Evolutionary conservation across 2,329 filamentous ascomycete genomes (phyloP), one percentile per base, ranked within the genome.

Genomic region (Fusarium armeniacum): DNA sequence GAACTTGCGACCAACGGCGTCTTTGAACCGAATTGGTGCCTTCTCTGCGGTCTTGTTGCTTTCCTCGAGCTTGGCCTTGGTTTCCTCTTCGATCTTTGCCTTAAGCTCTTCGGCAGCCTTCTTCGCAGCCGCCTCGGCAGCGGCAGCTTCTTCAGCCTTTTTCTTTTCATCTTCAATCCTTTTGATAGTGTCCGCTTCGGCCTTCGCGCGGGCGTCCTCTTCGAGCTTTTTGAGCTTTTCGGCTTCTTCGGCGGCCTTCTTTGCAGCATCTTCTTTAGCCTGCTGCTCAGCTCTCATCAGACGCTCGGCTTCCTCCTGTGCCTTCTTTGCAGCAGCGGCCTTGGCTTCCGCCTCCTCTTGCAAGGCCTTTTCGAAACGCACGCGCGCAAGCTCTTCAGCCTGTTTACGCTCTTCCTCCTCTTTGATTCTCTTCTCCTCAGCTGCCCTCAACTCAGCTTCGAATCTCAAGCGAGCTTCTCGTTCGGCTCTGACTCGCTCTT

Each of bases 1-100:
- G 78, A 97, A 98, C 79, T 97, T 97, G 71, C 94, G 87, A 33
- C 93, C 93, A 18, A 98, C 89, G 1, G 94, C 94, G 77, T 98
- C 94, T 80, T 97, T 97, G 82, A 97, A 97, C 72, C 90, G 91
- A 78, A 97, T 93, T 4, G 92, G 93, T 44, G 89, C 84, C 78
- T 93, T 92, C 41, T 90, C 87, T 65, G 86, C 86, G 70, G 79
- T 81, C 66, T 84, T 83, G 74, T 84, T 83, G 20, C 81, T 84
- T 38, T 83, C 82, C 38, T 85, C 73, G 22, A 84, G 71, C 68
- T 81, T 83, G 49, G 84, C 83, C 68, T 83, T 85, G n/a, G 85
- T 82, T 8, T 85, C 84, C 52, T 88, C 86, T 55, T 89, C 83
- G 1, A 85, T 85, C 70, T 87, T 84, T 73, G 86, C 86, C 72